Base-by-base conservation (phyloP, 768 basidiomycete species). In the Steccherinum ochraceum region DNA sequence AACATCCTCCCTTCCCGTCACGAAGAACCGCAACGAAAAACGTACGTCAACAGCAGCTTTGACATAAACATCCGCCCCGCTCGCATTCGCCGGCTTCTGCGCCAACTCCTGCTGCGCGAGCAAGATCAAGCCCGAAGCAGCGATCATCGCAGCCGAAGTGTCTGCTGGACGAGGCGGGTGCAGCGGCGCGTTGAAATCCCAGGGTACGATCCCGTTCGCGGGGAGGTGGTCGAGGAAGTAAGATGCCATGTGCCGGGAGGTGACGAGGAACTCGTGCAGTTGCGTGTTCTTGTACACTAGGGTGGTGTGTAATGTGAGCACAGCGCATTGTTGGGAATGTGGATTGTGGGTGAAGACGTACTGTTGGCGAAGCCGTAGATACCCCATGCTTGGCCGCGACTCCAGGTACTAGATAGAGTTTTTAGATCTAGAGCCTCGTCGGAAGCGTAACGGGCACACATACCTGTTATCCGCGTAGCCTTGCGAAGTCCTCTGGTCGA, bases 171-270 rank as follows among this genome's bases (percentile, higher is more conserved):
- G 72, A 16, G 77, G 75, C 2, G 80, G 82, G 5, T 62, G 62
- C 35, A 75, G 60, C 0, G 84, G 85, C 4, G 83, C 86, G 52
- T 86, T 76, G 67, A 86, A 89, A 63, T 87, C 85, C 85, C 86
- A 88, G 23, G 84, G 84, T n/a, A 84, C 75, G 43, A 87, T 72
- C 1, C 80, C 81, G 52, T 81, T 76, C 13, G 66, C 56, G 4
- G 86, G 85, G 10, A 86, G 63, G 58, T 78, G 70, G n/a, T 64
- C 58, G 47, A 86, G 57, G 69, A 85, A 86, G 64, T 80, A 84
- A 2, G 61, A 66, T 5, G 84, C 83, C 62, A 83, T 66, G 18
- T 67, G 69, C 7, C 79, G 74, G 2, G 84, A 74, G 7, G 84
- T 85, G n/a, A 71, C 62, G 24, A 87, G 70, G 63, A 84, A 87